phyloP scores from a whole-genome alignment of 23 red algal genomes.

The Chondrus crispus region DNA sequence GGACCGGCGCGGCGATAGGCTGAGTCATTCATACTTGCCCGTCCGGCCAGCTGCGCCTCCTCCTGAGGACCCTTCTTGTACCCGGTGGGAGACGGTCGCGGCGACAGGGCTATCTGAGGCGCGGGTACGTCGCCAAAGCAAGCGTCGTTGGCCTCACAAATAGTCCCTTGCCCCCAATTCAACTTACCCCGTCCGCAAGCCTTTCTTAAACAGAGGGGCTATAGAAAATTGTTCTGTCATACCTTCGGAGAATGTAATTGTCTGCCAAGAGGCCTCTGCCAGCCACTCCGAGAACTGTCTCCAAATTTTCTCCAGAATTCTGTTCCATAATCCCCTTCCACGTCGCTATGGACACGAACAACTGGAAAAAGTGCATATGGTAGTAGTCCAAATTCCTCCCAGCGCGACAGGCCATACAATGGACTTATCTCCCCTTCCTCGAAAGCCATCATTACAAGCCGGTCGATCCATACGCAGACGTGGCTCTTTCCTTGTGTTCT shows the following conservation, averaged over 20 bases:
- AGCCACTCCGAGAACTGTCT: neutral
- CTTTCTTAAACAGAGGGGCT: neutral
- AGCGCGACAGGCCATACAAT: neutral
- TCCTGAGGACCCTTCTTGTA: too few relatives aligned
- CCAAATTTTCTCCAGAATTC: neutral
- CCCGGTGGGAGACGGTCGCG: too few relatives aligned
- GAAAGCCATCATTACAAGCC: neutral
- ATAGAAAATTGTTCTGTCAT: neutral
- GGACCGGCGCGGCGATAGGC: too few relatives aligned
- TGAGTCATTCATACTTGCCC: too few relatives aligned
- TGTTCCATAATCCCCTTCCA: neutral
- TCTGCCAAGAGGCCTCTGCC: neutral
- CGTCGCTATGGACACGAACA: neutral
- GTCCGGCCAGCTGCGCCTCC: too few relatives aligned
- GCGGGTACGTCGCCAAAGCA: neutral
- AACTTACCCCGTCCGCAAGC: neutral
- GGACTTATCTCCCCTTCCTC: neutral
- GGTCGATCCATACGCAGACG: neutral
- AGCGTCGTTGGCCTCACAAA: neutral
- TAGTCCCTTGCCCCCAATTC: neutral
- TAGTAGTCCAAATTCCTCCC: neutral
- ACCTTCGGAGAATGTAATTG: neutral
- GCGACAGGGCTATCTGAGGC: too few relatives aligned
- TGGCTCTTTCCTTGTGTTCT: neutral
- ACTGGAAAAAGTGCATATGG: neutral